phyloP scores from a whole-genome alignment of 129 eudicot species.

The Chrysanthemum seticuspe region DNA sequence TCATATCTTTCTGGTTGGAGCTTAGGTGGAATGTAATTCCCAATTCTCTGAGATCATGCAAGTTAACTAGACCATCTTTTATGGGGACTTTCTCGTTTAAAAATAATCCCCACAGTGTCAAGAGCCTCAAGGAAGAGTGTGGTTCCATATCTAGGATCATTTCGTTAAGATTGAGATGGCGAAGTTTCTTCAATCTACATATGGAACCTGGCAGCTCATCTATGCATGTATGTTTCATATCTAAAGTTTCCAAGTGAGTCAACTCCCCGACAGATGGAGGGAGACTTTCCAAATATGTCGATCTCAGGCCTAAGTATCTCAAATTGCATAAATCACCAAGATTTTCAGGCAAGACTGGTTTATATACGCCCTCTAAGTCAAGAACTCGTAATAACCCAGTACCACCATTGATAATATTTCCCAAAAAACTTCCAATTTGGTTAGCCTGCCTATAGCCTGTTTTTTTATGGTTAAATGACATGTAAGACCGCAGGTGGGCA shows the following conservation, averaged over 20 bases:
- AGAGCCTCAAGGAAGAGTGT: constrained; percentile 22
- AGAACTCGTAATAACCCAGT: constrained; percentile 58
- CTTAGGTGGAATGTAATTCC: constrained; percentile 39
- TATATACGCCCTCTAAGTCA: constrained; percentile 55
- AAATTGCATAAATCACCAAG: constrained; percentile 45
- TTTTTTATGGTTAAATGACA: constrained; percentile 40
- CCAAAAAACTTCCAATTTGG: constrained; percentile 37
- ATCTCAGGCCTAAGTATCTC: constrained; percentile 58
- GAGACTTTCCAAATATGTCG: constrained; percentile 45
- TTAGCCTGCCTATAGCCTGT: constrained; percentile 42
- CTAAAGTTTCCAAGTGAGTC: constrained; percentile 52
- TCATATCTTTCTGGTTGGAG: constrained; percentile 23
- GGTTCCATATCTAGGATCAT: constrained; percentile 25
- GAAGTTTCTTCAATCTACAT: constrained; percentile 44
- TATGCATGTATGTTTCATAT: constrained; percentile 52
- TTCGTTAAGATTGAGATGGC: constrained; percentile 50
- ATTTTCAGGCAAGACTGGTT: constrained; percentile 53
- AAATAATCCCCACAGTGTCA: constrained; percentile 40
- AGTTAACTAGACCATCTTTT: constrained; percentile 31
- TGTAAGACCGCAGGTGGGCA: constrained; percentile 35
- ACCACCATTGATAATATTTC: constrained; percentile 29
- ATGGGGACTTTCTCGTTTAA: constrained; percentile 33
- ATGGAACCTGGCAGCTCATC: constrained; percentile 45
- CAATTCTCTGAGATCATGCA: constrained; percentile 44
- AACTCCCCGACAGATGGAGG: constrained; percentile 52